These are phyloP conservation scores for Penicillium desertorum DNA, from an alignment of 495 filamentous ascomycete species.

Conservation along the genomic window DNA sequence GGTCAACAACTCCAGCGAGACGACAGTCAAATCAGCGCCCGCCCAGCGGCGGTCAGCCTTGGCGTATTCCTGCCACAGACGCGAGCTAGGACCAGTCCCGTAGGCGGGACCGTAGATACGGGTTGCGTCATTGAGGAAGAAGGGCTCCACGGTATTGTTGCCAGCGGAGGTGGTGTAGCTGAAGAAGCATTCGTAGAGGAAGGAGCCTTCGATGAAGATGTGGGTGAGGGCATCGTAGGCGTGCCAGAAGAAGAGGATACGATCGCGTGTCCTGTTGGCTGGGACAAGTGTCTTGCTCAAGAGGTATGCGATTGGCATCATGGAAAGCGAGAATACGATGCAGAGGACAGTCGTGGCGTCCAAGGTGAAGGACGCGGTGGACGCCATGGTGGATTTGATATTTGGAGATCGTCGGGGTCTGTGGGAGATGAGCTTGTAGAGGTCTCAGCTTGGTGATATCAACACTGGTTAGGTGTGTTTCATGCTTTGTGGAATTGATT, in stretches of 20 bases:
- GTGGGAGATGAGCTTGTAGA: neutral
- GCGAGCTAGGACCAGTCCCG: conserved; percentile 60
- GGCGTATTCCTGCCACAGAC: conserved; percentile 91
- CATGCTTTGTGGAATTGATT: neutral
- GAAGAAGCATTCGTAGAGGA: conserved; percentile 91
- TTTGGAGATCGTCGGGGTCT: neutral
- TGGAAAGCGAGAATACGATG: conserved; percentile 50
- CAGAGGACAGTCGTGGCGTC: conserved; percentile 52
- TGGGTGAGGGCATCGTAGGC: conserved; percentile 89
- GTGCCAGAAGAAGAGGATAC: conserved; percentile 92
- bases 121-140: conserved; percentile 53
- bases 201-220: conserved; percentile 83
- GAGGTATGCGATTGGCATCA: conserved; percentile 54
- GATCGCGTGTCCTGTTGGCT: conserved; percentile 47
- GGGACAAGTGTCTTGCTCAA: conserved; percentile 48
- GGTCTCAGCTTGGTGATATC: neutral
- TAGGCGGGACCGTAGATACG: conserved; percentile 73
- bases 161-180: conserved; percentile 54
- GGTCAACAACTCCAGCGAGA: conserved; percentile 83
- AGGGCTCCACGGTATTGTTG: conserved; percentile 41
- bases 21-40: conserved; percentile 70
- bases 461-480: neutral
- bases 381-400: conserved; percentile 18
- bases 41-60: conserved; percentile 85
- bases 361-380: conserved; percentile 39